phyloP scores from a whole-genome alignment of 345 rosid species.

The Syzygium oleosum region DNA sequence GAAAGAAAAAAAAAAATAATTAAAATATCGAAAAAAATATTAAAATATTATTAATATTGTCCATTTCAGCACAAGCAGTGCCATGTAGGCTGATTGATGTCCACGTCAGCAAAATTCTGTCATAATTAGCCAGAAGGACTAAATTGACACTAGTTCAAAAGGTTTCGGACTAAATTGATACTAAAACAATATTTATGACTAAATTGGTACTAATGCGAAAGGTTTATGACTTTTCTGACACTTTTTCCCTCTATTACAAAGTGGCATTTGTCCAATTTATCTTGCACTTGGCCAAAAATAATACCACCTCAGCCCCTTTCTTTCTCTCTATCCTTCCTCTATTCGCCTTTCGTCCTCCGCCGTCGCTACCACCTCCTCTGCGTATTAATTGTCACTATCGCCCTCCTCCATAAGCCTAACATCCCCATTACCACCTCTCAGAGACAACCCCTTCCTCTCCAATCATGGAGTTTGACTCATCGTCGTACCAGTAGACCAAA shows the following conservation, averaged over 20 bases:
- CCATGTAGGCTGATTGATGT: no score
- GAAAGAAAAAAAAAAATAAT: no score
- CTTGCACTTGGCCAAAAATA: not conserved
- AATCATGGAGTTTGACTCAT: not conserved
- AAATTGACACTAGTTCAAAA: no score
- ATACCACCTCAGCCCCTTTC: not conserved
- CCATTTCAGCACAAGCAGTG: no score
- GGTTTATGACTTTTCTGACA: no score
- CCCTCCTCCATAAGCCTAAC: not conserved
- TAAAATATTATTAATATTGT: no score
- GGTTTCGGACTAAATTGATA: no score
- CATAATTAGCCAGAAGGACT: no score
- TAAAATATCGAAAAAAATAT: no score
- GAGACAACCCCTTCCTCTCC: not conserved
- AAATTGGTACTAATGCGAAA: no score
- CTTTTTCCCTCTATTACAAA: not conserved
- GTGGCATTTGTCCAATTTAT: not conserved
- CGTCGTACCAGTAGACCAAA: not conserved
- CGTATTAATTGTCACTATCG: not conserved
- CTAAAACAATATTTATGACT: no score
- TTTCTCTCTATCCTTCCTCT: not conserved
- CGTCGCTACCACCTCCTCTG: not conserved
- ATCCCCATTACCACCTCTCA: not conserved
- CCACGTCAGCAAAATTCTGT: no score
- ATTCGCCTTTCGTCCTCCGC: not conserved